Percentiles rank a stretch among this genome's conserved stretches.
Evolutionary conservation across 345 rosid genomes (phyloP).

Genomic region (Microthlaspi erraticum): DNA sequence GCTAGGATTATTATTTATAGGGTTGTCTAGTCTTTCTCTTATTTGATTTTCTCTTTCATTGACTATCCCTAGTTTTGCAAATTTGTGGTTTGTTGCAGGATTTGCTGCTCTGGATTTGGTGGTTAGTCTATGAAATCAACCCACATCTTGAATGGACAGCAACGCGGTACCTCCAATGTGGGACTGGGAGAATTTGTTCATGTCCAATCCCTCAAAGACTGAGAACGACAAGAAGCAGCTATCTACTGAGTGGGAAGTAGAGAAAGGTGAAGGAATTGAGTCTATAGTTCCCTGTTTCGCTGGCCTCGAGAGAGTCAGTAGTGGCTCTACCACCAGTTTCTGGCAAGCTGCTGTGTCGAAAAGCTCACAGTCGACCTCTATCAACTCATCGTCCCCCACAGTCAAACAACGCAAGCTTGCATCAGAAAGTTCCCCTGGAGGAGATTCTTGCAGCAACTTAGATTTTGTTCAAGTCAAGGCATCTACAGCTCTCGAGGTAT

Average conservation of each 20-base stretch:
- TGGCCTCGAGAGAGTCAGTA: slow-evolving; percentile 53
- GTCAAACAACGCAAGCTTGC: slow-evolving; percentile 30
- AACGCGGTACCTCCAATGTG: slow-evolving; percentile 64
- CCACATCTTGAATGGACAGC: slow-evolving; percentile 71
- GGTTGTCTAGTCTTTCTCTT: neutral
- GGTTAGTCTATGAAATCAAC: slow-evolving; percentile 48
- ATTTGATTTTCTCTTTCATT: slow-evolving; percentile 18
- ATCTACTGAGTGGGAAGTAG: slow-evolving; percentile 59
- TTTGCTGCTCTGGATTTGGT: too few relatives aligned
- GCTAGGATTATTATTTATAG: neutral
- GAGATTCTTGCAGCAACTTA: slow-evolving; percentile 41
- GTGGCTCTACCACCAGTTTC: slow-evolving; percentile 65
- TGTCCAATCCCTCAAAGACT: slow-evolving; percentile 53
- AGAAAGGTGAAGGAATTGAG: slow-evolving; percentile 64
- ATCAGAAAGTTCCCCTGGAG: slow-evolving; percentile 38
- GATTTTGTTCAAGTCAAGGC: slow-evolving; percentile 39
- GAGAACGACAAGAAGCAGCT: slow-evolving; percentile 55
- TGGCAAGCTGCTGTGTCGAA: slow-evolving; percentile 63
- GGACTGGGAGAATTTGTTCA: slow-evolving; percentile 82
- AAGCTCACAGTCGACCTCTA: slow-evolving; percentile 37
- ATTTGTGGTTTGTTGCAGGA: slow-evolving; percentile 32
- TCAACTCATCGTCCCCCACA: slow-evolving; percentile 33
- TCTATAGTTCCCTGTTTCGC: slow-evolving; percentile 60
- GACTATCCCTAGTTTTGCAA: neutral
- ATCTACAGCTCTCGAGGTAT: slow-evolving; percentile 37